Evolutionary conservation across 352 stramenopile genomes (phyloP).

Genomic region (Saprolegnia diclina): DNA sequence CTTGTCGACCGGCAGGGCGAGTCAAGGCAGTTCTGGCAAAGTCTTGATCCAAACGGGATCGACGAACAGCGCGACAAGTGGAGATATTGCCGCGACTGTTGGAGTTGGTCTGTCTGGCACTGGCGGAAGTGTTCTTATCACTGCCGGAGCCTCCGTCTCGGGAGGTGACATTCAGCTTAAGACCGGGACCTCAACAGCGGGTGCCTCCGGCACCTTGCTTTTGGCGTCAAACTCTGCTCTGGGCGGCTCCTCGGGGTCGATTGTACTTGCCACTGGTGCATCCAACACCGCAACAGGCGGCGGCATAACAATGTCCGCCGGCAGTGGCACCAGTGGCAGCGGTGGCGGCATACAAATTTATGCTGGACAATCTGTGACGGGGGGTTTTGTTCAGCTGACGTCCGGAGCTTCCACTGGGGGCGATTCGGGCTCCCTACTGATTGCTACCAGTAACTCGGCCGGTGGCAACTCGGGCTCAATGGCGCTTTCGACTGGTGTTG

Average conservation of each 20-base stretch:
- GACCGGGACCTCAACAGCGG: too few relatives aligned
- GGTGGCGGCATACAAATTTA: neutral
- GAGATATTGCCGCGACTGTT: neutral
- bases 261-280: too few relatives aligned
- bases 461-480: neutral
- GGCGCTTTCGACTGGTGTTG: neutral
- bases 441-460: neutral
- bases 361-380: too few relatives aligned
- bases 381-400: neutral
- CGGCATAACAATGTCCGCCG: slow-evolving; percentile 38
- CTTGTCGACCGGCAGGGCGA: too few relatives aligned
- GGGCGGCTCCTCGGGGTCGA: too few relatives aligned
- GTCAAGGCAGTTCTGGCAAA: too few relatives aligned
- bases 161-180: too few relatives aligned
- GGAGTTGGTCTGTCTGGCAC: neutral
- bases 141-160: slow-evolving; percentile 29
- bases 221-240: too few relatives aligned
- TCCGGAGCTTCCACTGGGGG: neutral
- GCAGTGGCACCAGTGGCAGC: neutral
- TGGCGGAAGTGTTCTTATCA: slow-evolving; percentile 33
- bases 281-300: slow-evolving; percentile 31
- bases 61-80: slow-evolving; percentile 2
- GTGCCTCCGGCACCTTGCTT: too few relatives aligned
- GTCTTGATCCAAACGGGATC: neutral
- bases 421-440: neutral